A percentile compares a stretch with the other conserved stretches of the same genome.
These are phyloP conservation scores for Mycena galericulata DNA, from an alignment of 768 basidiomycete genomes.

Conservation along the genomic window DNA sequence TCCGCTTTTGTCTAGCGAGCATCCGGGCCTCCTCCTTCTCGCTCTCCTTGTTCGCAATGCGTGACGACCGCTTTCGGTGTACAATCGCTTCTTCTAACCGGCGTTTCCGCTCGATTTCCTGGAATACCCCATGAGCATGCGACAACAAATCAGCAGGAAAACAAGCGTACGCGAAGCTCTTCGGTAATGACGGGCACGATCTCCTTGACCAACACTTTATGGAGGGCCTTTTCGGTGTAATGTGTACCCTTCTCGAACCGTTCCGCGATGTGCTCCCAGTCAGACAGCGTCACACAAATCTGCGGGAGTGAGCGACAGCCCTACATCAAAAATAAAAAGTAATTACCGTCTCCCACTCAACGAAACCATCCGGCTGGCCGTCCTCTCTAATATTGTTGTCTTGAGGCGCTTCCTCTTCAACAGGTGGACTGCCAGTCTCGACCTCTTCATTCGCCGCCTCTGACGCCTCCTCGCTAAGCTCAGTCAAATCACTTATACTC, in stretches of 20 bases:
- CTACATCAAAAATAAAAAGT: not conserved
- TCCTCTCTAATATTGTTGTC: slow-evolving; percentile 37
- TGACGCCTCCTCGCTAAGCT: slow-evolving; percentile 66
- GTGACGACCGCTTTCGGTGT: slow-evolving; percentile 91
- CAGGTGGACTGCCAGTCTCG: slow-evolving; percentile 16
- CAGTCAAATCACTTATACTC: slow-evolving; percentile 80
- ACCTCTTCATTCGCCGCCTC: slow-evolving; percentile 27
- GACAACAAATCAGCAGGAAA: not conserved
- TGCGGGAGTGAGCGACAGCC: slow-evolving; percentile 42
- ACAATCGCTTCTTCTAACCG: slow-evolving; percentile 80
- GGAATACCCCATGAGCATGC: slow-evolving; percentile 26
- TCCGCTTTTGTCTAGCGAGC: slow-evolving; percentile 72
- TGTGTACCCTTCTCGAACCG: slow-evolving; percentile 82
- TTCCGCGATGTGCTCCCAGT: slow-evolving; percentile 87
- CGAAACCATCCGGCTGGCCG: slow-evolving; percentile 62
- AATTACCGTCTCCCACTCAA: slow-evolving; percentile 94
- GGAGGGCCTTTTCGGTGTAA: slow-evolving; percentile 83
- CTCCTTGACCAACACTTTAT: slow-evolving; percentile 71
- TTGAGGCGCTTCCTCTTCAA: slow-evolving; percentile 19
- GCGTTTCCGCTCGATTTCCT: slow-evolving; percentile 75
- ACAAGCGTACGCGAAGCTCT: slow-evolving; percentile 69
- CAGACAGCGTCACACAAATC: slow-evolving; percentile 85
- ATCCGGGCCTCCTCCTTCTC: slow-evolving; percentile 81
- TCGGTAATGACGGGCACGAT: slow-evolving; percentile 80
- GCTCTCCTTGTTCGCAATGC: slow-evolving; percentile 84